Base-by-base conservation (phyloP, 2,329 filamentous ascomycete species). In the Hypomyces perniciosus region DNA sequence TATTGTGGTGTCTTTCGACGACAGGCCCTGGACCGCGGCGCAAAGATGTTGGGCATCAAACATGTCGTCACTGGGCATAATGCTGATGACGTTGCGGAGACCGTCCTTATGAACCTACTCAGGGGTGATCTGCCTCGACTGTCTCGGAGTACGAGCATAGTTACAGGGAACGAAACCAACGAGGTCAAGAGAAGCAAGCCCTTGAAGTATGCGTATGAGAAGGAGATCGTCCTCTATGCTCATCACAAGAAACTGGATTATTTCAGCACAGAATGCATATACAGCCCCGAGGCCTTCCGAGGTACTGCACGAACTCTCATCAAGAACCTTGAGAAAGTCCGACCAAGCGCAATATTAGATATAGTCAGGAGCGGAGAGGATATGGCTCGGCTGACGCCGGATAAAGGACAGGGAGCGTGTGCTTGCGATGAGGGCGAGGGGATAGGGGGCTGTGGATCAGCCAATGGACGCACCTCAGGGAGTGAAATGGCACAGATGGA, bases 41-140 rank as follows among this genome's bases (percentile, higher is more conserved):
- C 93, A 5, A 91, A 90, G 61, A 85, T 87, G 68, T 72, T 99
- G 51, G 85, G 83, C 1, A 95, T 99, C 61, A 84, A 83, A 60
- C 93, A 99, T 70, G 91, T 99, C 5, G 90, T 99, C 13, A 99
- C 93, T 0, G 93, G 93, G 2, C 93, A 99, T 69, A 99, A 99
- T 65, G 93, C 93, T 1, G 93, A 99, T 59, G 93, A 99, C 65
- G 86, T 97, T 30, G 93, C 93, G 0, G 93, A 99, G 73, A 99
- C 93, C 0, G 89, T 99, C 13, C 78, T 99, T 60, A 99, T 99
- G 93, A 99, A 99, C 64, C 73, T 99, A 28, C 76, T 99, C 27
- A 80, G 93, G 50, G 93, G 91, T 26, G 93, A 99, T 68, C 69
- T 99, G 39, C 88, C 93, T 1, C 83, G 93, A 30, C 72, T 99